Base-by-base conservation (phyloP, 169 alveolate species). In the Eimeria necatrix region DNA sequence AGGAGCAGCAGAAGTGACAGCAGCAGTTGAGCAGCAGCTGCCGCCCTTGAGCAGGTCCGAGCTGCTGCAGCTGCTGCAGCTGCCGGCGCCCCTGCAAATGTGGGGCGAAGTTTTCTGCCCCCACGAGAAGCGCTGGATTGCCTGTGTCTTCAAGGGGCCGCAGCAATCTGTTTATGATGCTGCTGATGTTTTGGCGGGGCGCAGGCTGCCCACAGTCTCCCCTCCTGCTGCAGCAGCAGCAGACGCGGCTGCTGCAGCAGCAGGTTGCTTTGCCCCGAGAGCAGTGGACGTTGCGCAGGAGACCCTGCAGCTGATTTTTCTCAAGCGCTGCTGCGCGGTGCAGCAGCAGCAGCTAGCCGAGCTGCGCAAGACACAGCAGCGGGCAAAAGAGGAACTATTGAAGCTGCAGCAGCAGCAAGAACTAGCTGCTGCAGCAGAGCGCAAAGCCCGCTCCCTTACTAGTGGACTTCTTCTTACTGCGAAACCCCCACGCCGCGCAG, bases 11-110 rank as follows among this genome's bases (percentile, higher is more conserved):
- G 92, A 49, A 84, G 92, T 76, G 26, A 49, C 92, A 53, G 92
- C 78, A 51, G 92, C 71, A 5, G 56, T 14, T 18, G 71, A 18
- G 22, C 60, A 12, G 12, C 61, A 48, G 61, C 51, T 32, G 24
- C 49, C 88, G 2, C 68, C 94, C 24, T 49, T 52, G 64, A 26
- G 48, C 53, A 52, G 89, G 52, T 4, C 46, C 24, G 56, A 83
- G 91, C 73, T 12, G 91, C 91, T 56, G 91, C 91, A 52, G 76
- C 73, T 56, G 91, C 91, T 56, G 76, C 91, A 83, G 91, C 91
- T 26, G 94, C 68, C 56, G 9, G 49, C 32, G 49, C 61, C 80
- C 18, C 60, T 56, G 89, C 89, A 73, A 80, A 5, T 74, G 18
- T 90, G 89, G 94, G 87, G 80, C n/a, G 87, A 90, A 46, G 49